Conservation (phyloP, 768 basidiomycete genomes). For the Tylopilus vinaceipallidus region DNA sequence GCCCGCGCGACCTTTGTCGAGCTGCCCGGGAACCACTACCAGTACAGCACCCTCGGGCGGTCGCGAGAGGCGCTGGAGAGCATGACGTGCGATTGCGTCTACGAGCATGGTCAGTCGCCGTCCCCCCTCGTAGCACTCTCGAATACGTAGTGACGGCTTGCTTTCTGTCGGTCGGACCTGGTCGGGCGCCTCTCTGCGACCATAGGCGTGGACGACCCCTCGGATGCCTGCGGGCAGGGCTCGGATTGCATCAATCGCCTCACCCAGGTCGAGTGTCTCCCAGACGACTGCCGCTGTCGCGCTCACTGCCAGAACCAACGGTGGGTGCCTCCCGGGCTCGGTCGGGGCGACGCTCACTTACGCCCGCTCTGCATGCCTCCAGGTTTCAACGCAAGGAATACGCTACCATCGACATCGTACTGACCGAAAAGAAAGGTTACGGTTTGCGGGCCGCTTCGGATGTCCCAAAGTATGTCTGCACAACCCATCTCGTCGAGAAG, state of each 20-base stretch:
- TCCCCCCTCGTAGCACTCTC: constrained; percentile 20
- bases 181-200: constrained; percentile 24
- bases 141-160: constrained; percentile 31
- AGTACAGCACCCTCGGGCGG: constrained; percentile 82
- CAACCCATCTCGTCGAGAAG: background rate
- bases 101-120: constrained; percentile 68
- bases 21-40: constrained; percentile 79
- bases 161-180: constrained; percentile 11
- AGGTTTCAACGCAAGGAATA: constrained; percentile 90
- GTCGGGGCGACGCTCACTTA: background rate
- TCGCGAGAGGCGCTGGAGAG: constrained; percentile 88
- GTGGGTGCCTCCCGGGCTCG: constrained; percentile 39
- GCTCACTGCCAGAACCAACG: constrained; percentile 89
- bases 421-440: constrained; percentile 94
- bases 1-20: constrained; percentile 73
- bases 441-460: constrained; percentile 79
- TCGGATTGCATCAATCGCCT: constrained; percentile 97
- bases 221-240: constrained; percentile 76
- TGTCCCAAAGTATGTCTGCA: constrained; percentile 56
- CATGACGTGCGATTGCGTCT: constrained; percentile 93
- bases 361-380: background rate
- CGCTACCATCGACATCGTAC: constrained; percentile 83
- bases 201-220: constrained; percentile 57
- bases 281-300: constrained; percentile 83
- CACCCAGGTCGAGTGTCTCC: constrained; percentile 95